phyloP scores from a whole-genome alignment of 2,329 filamentous ascomycete genomes.

The Ceratocystis lukuohia region DNA sequence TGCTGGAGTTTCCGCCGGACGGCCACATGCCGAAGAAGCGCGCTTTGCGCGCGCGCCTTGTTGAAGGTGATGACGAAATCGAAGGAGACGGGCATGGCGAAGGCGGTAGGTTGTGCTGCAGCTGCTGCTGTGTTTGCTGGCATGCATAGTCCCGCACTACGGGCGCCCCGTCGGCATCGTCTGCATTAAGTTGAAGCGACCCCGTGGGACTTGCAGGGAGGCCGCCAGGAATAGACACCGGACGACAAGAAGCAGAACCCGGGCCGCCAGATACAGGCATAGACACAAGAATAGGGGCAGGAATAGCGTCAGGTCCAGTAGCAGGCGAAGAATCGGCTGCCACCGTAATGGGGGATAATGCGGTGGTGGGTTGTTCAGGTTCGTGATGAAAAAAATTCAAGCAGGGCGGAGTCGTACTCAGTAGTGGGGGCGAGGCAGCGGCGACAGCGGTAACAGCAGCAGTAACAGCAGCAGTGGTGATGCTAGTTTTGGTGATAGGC shows the following conservation, averaged over 20 bases:
- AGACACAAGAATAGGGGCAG: not conserved
- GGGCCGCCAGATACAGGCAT: not conserved
- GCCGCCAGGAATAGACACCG: not conserved
- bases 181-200: not conserved
- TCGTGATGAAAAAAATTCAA: conserved; percentile 9
- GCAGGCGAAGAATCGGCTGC: not conserved
- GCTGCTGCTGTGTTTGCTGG: not conserved
- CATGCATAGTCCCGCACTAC: not conserved
- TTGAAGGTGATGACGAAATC: not conserved
- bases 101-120: conserved; percentile 2
- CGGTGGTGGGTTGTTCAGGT: conserved; percentile 7
- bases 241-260: not conserved
- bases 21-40: conserved; percentile 8
- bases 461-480: not conserved
- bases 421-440: not conserved
- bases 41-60: not conserved
- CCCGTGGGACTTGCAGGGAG: not conserved
- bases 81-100: not conserved
- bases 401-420: not conserved
- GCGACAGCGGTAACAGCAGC: not conserved
- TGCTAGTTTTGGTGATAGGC: not conserved
- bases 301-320: not conserved
- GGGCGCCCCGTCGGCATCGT: not conserved
- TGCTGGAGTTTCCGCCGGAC: not conserved
- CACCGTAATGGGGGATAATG: not conserved